Base-by-base conservation (phyloP, 2,329 filamentous ascomycete genomes). In the Diaporthe ampelina region DNA sequence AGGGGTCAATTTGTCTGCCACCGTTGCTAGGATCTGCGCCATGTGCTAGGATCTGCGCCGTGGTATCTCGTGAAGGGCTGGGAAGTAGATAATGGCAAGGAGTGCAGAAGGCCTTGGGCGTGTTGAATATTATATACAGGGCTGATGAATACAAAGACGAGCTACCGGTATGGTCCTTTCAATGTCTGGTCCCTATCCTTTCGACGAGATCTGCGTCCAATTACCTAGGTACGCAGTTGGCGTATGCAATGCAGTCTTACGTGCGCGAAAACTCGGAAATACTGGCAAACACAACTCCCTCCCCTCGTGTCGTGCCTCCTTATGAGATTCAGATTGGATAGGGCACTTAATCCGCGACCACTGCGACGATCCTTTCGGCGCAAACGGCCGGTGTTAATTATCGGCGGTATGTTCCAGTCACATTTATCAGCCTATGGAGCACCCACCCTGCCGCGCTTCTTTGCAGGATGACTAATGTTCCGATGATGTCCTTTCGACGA, bases 351-450 rank as follows among this genome's bases (percentile, higher is more conserved):
- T 11, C 24, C 35, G 29, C 26, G 13, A 29, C n/a, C 11, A 21
- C n/a, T 35, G 10, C 3, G 19, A 5, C 19, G 11, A 21, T 8
- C 5, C 24, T 37, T 35, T 67, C 45, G 43, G 45, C 61, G 11
- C 21, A 45, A 11, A 50, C 17, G 29, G 24, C 6, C 45, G 43
- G 61, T 67, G 29, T 50, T 67, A 32, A 65, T 15, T 19, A 65
- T 65, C 61, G 11, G 43, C 43, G 32, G 8, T 35, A 17, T 5
- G 13, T 17, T 29, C 26, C 15, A 13, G 61, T 32, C 50, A 19
- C 26, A 67, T 26, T 67, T 67, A 50, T 67, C 29, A 67, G 43
- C 61, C 6, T 35, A 45, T 65, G 43, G 61, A 50, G 61, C 35
- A 37, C n/a, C 21, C 9, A 10, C 48, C 11, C 19, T 35, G 11